These are phyloP conservation scores for Microthlaspi erraticum DNA, from an alignment of 345 rosid species.

Conservation along the genomic window DNA sequence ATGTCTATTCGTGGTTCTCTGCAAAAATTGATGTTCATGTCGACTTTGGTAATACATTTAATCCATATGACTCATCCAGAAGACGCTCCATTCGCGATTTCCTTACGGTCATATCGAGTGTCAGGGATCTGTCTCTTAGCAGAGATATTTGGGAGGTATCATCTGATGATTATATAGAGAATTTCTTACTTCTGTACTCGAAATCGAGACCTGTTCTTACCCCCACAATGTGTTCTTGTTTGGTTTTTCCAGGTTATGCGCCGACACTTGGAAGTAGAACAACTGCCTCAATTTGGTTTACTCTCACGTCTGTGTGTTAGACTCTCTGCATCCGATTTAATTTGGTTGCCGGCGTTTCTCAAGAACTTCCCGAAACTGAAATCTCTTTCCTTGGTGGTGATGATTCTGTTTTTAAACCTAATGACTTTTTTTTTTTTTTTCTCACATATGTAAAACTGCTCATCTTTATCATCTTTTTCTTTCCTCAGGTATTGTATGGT, in stretches of 20 bases:
- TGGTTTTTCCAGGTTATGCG: neutral
- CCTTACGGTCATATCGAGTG: neutral
- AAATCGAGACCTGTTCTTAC: neutral
- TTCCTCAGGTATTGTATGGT: neutral
- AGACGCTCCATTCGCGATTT: neutral
- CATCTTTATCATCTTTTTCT: neutral
- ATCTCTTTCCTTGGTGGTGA: conserved; percentile 21
- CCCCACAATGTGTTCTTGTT: neutral
- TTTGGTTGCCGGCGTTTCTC: conserved; percentile 10
- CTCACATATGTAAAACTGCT: no score
- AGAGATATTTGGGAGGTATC: neutral
- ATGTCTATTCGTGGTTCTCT: neutral
- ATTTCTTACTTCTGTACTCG: neutral
- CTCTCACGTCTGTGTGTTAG: neutral
- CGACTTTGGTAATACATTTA: no score
- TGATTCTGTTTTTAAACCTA: neutral
- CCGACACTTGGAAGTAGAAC: neutral
- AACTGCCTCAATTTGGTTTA: neutral
- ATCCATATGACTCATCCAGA: no score
- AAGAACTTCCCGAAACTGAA: conserved; percentile 21
- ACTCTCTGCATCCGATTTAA: neutral
- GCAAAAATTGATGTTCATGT: neutral
- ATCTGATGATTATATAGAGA: no score
- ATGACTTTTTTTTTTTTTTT: no score
- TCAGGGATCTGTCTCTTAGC: neutral